Percentiles rank a stretch among this genome's conserved stretches.
These are phyloP conservation scores for Colletotrichum siamense DNA, from an alignment of 2,329 filamentous ascomycete species.

Conservation along the genomic window DNA sequence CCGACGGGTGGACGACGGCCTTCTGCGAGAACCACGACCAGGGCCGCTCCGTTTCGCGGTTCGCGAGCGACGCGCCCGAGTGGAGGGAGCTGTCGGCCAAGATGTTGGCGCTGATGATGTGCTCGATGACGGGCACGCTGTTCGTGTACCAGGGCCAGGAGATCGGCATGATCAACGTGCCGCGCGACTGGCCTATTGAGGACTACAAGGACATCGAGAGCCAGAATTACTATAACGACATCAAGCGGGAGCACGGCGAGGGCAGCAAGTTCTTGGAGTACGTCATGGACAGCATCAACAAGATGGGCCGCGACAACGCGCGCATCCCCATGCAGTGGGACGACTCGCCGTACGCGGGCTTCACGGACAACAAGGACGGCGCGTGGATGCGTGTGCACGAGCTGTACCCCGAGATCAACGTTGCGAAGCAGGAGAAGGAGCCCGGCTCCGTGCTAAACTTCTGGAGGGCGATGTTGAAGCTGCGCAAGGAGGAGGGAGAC, in stretches of 20 bases:
- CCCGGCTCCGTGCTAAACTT: slow-evolving; percentile 60
- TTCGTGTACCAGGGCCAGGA: slow-evolving; percentile 65
- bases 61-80: slow-evolving; percentile 47
- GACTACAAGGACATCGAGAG: slow-evolving; percentile 56
- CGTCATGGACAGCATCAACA: slow-evolving; percentile 58
- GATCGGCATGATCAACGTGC: slow-evolving; percentile 61
- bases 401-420: slow-evolving; percentile 60
- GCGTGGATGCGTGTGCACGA: slow-evolving; percentile 70
- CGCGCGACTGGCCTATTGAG: slow-evolving; percentile 50
- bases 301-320: slow-evolving; percentile 69
- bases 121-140: slow-evolving; percentile 54
- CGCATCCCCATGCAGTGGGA: slow-evolving; percentile 75
- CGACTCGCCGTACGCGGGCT: slow-evolving; percentile 61
- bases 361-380: slow-evolving; percentile 48
- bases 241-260: slow-evolving; percentile 56
- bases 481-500: slow-evolving; percentile 61
- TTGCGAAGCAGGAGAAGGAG: slow-evolving; percentile 50
- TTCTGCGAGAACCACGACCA: slow-evolving; percentile 70
- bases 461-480: slow-evolving; percentile 61
- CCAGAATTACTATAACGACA: slow-evolving; percentile 48
- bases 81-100: slow-evolving; percentile 53
- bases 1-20: slow-evolving; percentile 62
- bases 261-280: slow-evolving; percentile 40
- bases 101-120: slow-evolving; percentile 55
- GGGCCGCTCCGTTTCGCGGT: slow-evolving; percentile 60